Evolutionary conservation across 768 basidiomycete species (phyloP).

Genomic region (Lactarius evosmus): DNA sequence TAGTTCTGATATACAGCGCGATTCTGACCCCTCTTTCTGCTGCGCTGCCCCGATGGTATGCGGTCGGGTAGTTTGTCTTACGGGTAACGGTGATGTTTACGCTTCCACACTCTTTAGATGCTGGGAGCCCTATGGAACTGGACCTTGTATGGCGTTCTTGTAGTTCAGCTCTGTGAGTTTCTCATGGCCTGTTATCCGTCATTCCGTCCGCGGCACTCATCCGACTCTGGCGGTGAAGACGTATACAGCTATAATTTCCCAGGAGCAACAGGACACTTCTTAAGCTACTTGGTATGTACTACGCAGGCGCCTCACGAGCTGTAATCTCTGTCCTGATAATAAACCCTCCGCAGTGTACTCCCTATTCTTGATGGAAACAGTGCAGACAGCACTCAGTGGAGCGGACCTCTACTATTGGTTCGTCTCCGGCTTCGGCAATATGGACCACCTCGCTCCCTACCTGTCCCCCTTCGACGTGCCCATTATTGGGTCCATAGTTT

Average conservation of each 20-base stretch:
- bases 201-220: not conserved
- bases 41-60: slow-evolving; percentile 5
- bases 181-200: too few relatives aligned
- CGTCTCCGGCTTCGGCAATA: slow-evolving; percentile 34
- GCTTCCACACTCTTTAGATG: not conserved
- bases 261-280: not conserved
- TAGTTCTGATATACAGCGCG: not conserved
- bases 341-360: slow-evolving; percentile 30
- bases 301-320: not conserved
- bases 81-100: not conserved
- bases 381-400: slow-evolving; percentile 31
- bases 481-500: slow-evolving; percentile 31
- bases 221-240: not conserved
- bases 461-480: slow-evolving; percentile 32
- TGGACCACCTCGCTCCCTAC: slow-evolving; percentile 28
- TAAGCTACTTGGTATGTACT: slow-evolving; percentile 11
- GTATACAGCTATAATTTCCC: slow-evolving; percentile 21
- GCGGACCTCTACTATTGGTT: slow-evolving; percentile 35
- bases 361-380: slow-evolving; percentile 30
- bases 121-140: slow-evolving; percentile 30
- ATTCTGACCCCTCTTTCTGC: not conserved
- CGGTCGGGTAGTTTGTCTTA: not conserved
- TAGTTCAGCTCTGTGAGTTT: slow-evolving; percentile 34
- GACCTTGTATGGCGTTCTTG: slow-evolving; percentile 31
- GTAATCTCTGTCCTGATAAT: not conserved